These are phyloP conservation scores for Candida schatavii DNA, from an alignment of 805 yeast genomes.

Conservation along the genomic window DNA sequence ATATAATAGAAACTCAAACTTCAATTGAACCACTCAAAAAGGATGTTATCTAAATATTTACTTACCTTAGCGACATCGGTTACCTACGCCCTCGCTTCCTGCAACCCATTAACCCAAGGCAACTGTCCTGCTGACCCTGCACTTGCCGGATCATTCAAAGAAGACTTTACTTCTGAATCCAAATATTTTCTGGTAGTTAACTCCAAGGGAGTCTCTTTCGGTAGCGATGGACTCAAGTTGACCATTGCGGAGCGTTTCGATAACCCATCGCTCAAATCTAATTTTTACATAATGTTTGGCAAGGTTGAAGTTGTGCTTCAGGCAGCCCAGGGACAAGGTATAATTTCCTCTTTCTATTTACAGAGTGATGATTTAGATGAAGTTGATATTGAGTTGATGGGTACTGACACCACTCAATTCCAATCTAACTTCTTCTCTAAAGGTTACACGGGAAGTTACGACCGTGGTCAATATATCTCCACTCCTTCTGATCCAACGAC, in stretches of 20 bases:
- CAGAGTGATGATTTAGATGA: conserved; percentile 87
- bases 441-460: conserved; percentile 74
- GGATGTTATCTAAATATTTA: not conserved
- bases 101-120: conserved; percentile 26
- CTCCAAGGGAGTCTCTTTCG: conserved; percentile 27
- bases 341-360: conserved; percentile 76
- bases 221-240: conserved; percentile 59
- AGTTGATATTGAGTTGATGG: conserved; percentile 85
- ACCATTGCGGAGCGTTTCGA: conserved; percentile 62
- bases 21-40: no score
- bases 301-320: conserved; percentile 67
- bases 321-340: conserved; percentile 76
- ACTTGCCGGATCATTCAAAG: conserved; percentile 26
- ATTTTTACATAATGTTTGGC: conserved; percentile 88
- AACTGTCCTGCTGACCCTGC: conserved; percentile 30
- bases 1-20: no score
- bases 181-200: conserved; percentile 17
- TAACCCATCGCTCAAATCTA: conserved; percentile 74
- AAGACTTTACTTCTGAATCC: conserved; percentile 22
- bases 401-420: conserved; percentile 70
- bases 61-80: not conserved
- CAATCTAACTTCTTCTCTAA: conserved; percentile 81
- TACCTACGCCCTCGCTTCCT: conserved; percentile 7
- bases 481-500: conserved; percentile 53
- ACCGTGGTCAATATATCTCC: conserved; percentile 71